These are phyloP conservation scores for Chrysoporthe austroafricana DNA, from an alignment of 2,329 filamentous ascomycete species.

Conservation along the genomic window DNA sequence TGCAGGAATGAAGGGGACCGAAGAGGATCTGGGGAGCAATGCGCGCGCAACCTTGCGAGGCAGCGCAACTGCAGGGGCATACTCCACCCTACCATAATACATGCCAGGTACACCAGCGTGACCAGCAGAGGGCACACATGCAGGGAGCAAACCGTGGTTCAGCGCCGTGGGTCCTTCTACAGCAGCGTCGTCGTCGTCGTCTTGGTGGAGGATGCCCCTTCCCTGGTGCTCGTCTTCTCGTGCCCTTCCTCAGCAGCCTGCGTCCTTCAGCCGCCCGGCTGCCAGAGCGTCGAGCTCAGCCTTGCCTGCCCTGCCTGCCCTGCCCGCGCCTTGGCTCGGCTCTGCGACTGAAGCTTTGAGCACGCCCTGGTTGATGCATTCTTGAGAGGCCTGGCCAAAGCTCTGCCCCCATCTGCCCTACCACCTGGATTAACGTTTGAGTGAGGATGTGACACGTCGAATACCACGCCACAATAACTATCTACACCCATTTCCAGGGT, in stretches of 20 bases:
- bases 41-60: neutral
- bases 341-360: neutral
- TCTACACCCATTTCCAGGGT: neutral
- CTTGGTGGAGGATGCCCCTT: too few species aligned
- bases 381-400: neutral
- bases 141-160: neutral
- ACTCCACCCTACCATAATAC: neutral
- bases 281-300: neutral
- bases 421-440: neutral
- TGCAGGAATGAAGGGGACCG: conserved; percentile 7
- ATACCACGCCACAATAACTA: neutral
- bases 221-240: too few species aligned
- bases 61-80: conserved; percentile 2
- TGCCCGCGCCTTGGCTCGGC: neutral
- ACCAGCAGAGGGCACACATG: neutral
- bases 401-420: neutral
- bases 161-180: too few species aligned
- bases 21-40: conserved; percentile 6
- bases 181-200: too few species aligned
- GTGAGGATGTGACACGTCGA: neutral
- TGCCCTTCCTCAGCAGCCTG: too few species aligned
- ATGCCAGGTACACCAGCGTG: neutral
- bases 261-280: too few species aligned
- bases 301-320: neutral
- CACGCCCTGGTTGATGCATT: neutral